A percentile compares a stretch with the other conserved stretches of the same genome.
phyloP scores from a whole-genome alignment of 257 asterid species.

The Coffea eugenioides region DNA sequence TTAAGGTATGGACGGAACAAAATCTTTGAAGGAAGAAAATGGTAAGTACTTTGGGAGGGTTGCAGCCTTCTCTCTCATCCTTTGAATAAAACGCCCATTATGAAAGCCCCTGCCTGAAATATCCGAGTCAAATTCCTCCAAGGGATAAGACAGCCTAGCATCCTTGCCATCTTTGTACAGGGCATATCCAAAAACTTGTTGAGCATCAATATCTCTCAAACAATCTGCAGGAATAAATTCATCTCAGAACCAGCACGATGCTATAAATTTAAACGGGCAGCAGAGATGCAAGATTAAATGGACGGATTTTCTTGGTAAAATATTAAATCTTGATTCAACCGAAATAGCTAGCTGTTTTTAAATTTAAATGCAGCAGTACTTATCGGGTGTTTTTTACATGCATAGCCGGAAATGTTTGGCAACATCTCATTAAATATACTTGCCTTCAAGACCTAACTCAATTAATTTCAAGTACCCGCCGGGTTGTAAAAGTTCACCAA shows the following conservation, averaged over 20 bases:
- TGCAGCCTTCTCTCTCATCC: constrained; percentile 77
- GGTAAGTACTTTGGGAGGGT: constrained; percentile 68
- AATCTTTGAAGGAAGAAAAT: constrained; percentile 2
- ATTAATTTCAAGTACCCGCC: constrained; percentile 73
- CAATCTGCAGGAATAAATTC: constrained; percentile 50
- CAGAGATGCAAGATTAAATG: not conserved
- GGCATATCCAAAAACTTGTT: constrained; percentile 64
- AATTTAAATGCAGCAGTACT: not conserved
- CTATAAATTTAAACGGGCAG: not conserved
- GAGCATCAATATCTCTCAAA: constrained; percentile 63
- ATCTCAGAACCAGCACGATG: not conserved
- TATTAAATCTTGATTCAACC: not conserved
- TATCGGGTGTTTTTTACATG: too few relatives aligned
- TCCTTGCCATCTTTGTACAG: constrained; percentile 70
- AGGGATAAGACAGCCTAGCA: constrained; percentile 60
- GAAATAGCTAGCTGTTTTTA: not conserved
- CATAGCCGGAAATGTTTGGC: not conserved
- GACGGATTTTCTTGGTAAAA: not conserved
- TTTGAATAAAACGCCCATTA: constrained; percentile 76
- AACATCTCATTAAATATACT: not conserved
- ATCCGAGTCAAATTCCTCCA: constrained; percentile 60
- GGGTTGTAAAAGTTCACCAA: constrained; percentile 83
- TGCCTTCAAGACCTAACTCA: constrained; percentile 83
- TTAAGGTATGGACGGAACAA: not conserved
- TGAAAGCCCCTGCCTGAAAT: constrained; percentile 80